These are phyloP conservation scores for Hyaloscypha bicolor DNA, from an alignment of 495 filamentous ascomycete genomes.

Conservation along the genomic window DNA sequence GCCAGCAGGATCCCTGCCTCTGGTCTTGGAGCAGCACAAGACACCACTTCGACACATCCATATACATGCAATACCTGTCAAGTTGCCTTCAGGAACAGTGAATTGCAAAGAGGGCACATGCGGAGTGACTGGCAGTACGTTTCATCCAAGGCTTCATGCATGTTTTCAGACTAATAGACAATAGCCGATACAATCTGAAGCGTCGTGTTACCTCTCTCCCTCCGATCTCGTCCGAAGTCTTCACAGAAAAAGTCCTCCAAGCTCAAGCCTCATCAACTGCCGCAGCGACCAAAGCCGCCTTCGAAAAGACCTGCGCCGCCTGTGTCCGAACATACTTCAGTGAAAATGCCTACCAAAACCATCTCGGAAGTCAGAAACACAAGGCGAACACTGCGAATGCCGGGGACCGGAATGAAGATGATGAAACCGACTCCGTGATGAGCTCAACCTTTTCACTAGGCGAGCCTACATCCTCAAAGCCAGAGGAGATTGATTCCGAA, in stretches of 20 bases:
- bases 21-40: slow-evolving; percentile 32
- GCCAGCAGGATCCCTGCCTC: slow-evolving; percentile 40
- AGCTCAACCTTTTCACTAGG: slow-evolving; percentile 91
- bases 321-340: slow-evolving; percentile 95
- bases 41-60: slow-evolving; percentile 64
- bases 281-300: slow-evolving; percentile 85
- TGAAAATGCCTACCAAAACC: slow-evolving; percentile 93
- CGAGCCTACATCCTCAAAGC: slow-evolving; percentile 47
- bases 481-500: slow-evolving; percentile 50
- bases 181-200: slow-evolving; percentile 94
- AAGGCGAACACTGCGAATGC: slow-evolving; percentile 59
- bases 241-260: slow-evolving; percentile 95
- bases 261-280: slow-evolving; percentile 82
- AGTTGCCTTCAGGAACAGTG: slow-evolving; percentile 90
- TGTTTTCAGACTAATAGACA: slow-evolving; percentile 12
- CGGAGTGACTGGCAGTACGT: slow-evolving; percentile 97
- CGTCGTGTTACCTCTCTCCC: slow-evolving; percentile 90
- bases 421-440: slow-evolving; percentile 83
- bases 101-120: slow-evolving; percentile 95
- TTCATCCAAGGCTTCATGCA: not conserved
- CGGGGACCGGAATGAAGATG: slow-evolving; percentile 45
- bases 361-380: slow-evolving; percentile 90
- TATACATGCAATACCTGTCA: slow-evolving; percentile 98
- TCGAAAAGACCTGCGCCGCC: slow-evolving; percentile 76
- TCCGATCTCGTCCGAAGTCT: slow-evolving; percentile 88